phyloP scores from a whole-genome alignment of 176 grass and related monocot genomes.

The Microstegium vimineum region DNA sequence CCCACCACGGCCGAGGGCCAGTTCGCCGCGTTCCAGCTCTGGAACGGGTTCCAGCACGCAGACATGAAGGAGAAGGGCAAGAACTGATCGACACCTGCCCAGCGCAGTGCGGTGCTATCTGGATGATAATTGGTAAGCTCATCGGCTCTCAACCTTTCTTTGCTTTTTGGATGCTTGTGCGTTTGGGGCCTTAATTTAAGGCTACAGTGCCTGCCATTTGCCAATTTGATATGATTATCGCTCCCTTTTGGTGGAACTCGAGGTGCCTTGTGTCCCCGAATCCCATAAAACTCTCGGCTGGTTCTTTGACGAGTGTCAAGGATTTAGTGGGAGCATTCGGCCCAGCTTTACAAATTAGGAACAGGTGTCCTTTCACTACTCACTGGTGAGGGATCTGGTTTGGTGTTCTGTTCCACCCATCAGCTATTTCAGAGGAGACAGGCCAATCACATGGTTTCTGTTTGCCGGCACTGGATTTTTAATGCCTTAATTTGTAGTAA shows the following conservation, averaged over 20 bases:
- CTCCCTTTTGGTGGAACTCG: constrained; percentile 46
- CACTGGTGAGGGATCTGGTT: constrained; percentile 39
- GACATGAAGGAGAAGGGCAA: constrained; percentile 89
- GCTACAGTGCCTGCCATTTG: constrained; percentile 20
- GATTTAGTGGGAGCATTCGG: constrained; percentile 28
- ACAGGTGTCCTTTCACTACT: constrained; percentile 58
- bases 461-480: constrained; percentile 60
- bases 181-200: constrained; percentile 31
- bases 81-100: constrained; percentile 42
- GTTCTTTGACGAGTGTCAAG: constrained; percentile 68
- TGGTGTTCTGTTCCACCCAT: constrained; percentile 38
- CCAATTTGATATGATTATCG: constrained; percentile 49
- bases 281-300: constrained; percentile 41
- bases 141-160: constrained; percentile 18
- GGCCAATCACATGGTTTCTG: constrained; percentile 58
- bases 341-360: constrained; percentile 37
- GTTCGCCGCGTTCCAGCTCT: constrained; percentile 66
- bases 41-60: constrained; percentile 60
- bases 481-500: constrained; percentile 60
- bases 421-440: constrained; percentile 51
- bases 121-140: constrained; percentile 36
- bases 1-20: constrained; percentile 34
- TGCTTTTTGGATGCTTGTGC: constrained; percentile 53
- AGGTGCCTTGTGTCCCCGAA: constrained; percentile 53
- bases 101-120: neutral